Percentiles rank a stretch among this genome's conserved stretches.
Evolutionary conservation across 202 grass and related monocot species (phyloP).

Genomic region (Eragrostis tef): DNA sequence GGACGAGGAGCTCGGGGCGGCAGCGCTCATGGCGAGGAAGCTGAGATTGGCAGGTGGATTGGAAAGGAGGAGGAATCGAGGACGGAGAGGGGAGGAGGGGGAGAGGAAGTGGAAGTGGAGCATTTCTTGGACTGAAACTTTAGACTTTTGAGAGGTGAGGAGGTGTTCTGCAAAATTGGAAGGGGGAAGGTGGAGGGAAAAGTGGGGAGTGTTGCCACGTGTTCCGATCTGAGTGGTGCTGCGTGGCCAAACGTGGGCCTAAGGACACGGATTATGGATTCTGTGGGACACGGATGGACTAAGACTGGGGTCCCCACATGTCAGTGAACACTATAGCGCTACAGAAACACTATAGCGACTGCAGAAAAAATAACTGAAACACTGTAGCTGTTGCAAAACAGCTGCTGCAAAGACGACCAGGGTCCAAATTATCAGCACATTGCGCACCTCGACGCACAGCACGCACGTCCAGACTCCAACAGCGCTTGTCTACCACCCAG

Average conservation of each 20-base stretch:
- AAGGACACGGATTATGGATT: neutral
- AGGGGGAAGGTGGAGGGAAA: constrained; percentile 57
- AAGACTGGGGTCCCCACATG: neutral
- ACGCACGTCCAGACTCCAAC: too few relatives aligned
- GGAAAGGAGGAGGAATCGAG: constrained; percentile 51
- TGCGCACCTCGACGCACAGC: too few relatives aligned
- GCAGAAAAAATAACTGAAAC: too few relatives aligned
- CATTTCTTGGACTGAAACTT: constrained; percentile 49
- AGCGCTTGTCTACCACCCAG: too few relatives aligned
- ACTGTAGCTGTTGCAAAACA: too few relatives aligned
- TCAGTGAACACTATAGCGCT: too few relatives aligned
- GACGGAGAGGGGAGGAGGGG: constrained; percentile 43
- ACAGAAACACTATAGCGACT: too few relatives aligned
- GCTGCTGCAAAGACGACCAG: too few relatives aligned
- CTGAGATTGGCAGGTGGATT: constrained; percentile 26
- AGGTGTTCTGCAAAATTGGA: neutral
- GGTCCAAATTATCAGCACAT: too few relatives aligned
- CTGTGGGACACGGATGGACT: neutral
- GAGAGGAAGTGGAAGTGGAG: constrained; percentile 31
- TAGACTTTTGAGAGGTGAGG: constrained; percentile 35
- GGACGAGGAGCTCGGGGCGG: neutral
- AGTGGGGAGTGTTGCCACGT: constrained; percentile 59
- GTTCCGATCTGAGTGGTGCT: neutral
- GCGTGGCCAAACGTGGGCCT: constrained; percentile 44
- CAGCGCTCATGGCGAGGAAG: constrained; percentile 54